These are phyloP conservation scores for Stemphylium beticola DNA, from an alignment of 2,329 filamentous ascomycete species.

Conservation along the genomic window DNA sequence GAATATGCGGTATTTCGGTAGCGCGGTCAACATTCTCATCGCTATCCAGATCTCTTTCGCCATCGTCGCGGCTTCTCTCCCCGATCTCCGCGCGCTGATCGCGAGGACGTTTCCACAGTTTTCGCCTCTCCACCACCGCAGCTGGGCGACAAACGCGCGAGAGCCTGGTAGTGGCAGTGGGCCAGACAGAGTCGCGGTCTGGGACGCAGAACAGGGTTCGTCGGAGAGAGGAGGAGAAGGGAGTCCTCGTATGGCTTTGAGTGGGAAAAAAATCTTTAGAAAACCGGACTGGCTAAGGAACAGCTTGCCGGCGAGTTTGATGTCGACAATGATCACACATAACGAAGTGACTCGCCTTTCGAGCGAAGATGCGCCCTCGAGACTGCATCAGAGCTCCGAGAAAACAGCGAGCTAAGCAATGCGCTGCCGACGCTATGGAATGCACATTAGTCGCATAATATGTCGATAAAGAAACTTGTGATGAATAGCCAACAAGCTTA, in stretches of 20 bases:
- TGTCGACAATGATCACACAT: slow-evolving; percentile 25
- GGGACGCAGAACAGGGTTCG: slow-evolving; percentile 8
- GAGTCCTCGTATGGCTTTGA: slow-evolving; percentile 4
- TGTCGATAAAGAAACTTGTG: no score
- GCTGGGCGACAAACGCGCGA: slow-evolving; percentile 15
- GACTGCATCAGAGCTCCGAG: background rate
- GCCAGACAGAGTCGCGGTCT: background rate
- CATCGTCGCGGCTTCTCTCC: slow-evolving; percentile 35
- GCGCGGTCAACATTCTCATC: slow-evolving; percentile 34
- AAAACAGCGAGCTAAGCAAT: background rate
- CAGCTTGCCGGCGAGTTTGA: slow-evolving; percentile 25
- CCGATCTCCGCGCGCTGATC: slow-evolving; percentile 33
- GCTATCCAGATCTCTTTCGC: slow-evolving; percentile 35
- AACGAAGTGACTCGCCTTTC: slow-evolving; percentile 9
- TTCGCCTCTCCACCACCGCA: slow-evolving; percentile 32
- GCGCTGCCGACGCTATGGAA: no score
- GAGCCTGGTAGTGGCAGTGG: background rate
- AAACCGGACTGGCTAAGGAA: slow-evolving; percentile 33
- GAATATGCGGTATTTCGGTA: slow-evolving; percentile 31
- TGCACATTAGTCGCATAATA: no score
- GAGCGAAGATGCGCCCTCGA: background rate
- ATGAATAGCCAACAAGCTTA: no score
- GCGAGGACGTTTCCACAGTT: slow-evolving; percentile 28
- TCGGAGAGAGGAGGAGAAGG: background rate
- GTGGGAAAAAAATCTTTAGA: slow-evolving; percentile 9